These are phyloP conservation scores for Nicotiana tabacum DNA, from an alignment of 257 asterid species.

Conservation along the genomic window DNA sequence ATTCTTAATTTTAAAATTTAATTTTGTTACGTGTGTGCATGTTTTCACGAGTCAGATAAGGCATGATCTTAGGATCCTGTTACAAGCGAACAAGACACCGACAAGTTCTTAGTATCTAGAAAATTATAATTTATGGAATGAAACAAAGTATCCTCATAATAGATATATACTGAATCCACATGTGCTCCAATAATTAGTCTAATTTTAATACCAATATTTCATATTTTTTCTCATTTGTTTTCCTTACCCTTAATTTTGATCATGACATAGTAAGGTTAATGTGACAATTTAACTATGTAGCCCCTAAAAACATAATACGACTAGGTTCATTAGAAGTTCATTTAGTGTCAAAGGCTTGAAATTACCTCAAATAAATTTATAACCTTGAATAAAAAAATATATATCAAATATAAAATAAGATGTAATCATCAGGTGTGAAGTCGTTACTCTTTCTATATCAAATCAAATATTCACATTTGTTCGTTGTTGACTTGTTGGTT, in stretches of 20 bases:
- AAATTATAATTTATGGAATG: not conserved
- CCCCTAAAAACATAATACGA: no score
- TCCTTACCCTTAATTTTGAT: not conserved
- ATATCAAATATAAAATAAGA: no score
- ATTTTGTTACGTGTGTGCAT: not conserved
- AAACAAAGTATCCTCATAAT: not conserved
- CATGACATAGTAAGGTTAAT: no score
- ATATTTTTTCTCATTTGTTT: not conserved
- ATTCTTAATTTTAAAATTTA: not conserved
- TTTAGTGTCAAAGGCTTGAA: no score
- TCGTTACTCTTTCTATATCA: no score
- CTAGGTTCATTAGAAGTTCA: no score
- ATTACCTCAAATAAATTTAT: no score
- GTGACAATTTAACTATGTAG: no score
- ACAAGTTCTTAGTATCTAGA: conserved; percentile 8
- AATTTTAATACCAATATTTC: not conserved
- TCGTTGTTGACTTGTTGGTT: no score
- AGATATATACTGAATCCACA: not conserved
- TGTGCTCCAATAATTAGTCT: not conserved
- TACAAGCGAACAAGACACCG: not conserved
- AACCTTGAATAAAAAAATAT: no score
- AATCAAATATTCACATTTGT: no score
- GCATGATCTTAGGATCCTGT: conserved; percentile 29
- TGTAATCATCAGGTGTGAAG: no score
- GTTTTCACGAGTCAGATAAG: not conserved